Percentiles rank a stretch among this genome's conserved stretches.
These are phyloP conservation scores for Yarrowia divulgata DNA, from an alignment of 805 yeast species.

Conservation along the genomic window DNA sequence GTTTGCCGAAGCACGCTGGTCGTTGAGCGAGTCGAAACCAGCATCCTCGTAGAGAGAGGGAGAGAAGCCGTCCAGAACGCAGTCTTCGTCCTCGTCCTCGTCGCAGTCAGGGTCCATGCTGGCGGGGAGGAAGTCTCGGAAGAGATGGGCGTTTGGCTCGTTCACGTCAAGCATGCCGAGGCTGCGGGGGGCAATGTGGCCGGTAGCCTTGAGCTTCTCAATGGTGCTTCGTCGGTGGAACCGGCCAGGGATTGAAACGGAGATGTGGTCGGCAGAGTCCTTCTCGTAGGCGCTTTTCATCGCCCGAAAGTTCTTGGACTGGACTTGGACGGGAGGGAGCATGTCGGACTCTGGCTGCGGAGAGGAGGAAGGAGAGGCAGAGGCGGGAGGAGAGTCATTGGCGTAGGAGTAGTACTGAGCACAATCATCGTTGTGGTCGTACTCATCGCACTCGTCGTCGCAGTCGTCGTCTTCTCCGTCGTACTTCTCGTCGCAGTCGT, in stretches of 20 bases:
- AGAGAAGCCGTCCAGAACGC: conserved; percentile 8
- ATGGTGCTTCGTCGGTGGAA: conserved; percentile 31
- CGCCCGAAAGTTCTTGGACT: conserved; percentile 12
- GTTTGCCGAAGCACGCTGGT: conserved; percentile 23
- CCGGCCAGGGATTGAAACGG: conserved; percentile 20
- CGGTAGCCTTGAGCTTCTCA: conserved; percentile 4
- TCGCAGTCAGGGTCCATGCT: conserved; percentile 10
- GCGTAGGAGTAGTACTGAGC: conserved; percentile 29
- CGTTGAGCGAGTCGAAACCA: not conserved
- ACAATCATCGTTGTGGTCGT: conserved; percentile 24
- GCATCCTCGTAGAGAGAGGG: not conserved
- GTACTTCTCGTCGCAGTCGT: conserved; percentile 30
- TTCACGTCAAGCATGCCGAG: not conserved
- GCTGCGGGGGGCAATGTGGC: conserved; percentile 10
- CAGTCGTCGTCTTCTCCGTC: conserved; percentile 32
- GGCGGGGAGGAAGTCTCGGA: conserved; percentile 32
- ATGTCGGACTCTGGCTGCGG: conserved; percentile 16
- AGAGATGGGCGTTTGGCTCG: conserved; percentile 14
- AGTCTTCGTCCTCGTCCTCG: conserved; percentile 22
- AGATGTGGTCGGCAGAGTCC: not conserved
- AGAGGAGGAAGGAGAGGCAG: conserved; percentile 1
- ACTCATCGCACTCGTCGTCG: conserved; percentile 28
- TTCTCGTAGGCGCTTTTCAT: conserved; percentile 9
- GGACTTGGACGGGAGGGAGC: not conserved
- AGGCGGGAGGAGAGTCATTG: conserved; percentile 14